Percentiles rank a stretch among this genome's conserved stretches.
Evolutionary conservation across 2,329 filamentous ascomycete genomes (phyloP).

Genomic region (Mycosphaerella sp.): DNA sequence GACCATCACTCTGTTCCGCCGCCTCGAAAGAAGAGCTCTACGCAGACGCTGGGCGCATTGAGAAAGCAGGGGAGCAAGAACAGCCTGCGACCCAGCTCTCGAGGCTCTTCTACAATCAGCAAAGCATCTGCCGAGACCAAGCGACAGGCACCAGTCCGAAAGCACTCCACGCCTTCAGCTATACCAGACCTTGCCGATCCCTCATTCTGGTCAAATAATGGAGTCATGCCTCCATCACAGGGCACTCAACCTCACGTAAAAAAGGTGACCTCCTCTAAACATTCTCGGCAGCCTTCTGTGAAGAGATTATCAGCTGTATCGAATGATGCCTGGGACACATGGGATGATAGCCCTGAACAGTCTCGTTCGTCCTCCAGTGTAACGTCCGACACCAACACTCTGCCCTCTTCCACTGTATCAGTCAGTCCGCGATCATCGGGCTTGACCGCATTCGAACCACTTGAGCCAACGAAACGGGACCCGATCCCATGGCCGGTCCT

Average conservation of each 20-base stretch:
- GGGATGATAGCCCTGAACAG: conserved; percentile 27
- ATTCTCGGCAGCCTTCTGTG: conserved; percentile 22
- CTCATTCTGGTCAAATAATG: conserved; percentile 30
- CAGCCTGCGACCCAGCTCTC: conserved; percentile 21
- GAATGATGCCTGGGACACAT: conserved; percentile 31
- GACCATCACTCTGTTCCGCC: conserved; percentile 60
- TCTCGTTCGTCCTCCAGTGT: conserved; percentile 24
- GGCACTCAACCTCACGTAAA: conserved; percentile 21
- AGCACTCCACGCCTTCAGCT: conserved; percentile 21
- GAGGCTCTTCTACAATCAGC: conserved; percentile 20
- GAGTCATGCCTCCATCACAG: conserved; percentile 12
- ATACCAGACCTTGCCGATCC: conserved; percentile 27
- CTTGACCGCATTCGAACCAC: conserved; percentile 11
- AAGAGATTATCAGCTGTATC: conserved; percentile 16
- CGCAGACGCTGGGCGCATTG: conserved; percentile 22
- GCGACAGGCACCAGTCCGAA: conserved; percentile 18
- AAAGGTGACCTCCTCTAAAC: conserved; percentile 22
- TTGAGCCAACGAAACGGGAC: conserved; percentile 32
- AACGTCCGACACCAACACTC: conserved; percentile 24
- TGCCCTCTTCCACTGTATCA: conserved; percentile 24
- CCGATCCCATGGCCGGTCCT: conserved; percentile 61
- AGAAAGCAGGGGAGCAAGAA: conserved; percentile 29
- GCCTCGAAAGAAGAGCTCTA: conserved; percentile 24
- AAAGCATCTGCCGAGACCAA: conserved; percentile 18
- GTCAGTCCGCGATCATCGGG: conserved; percentile 22